Percentiles rank a stretch among this genome's conserved stretches.
Evolutionary conservation across 495 filamentous ascomycete species (phyloP).

Genomic region (Lophiostoma macrostomum): DNA sequence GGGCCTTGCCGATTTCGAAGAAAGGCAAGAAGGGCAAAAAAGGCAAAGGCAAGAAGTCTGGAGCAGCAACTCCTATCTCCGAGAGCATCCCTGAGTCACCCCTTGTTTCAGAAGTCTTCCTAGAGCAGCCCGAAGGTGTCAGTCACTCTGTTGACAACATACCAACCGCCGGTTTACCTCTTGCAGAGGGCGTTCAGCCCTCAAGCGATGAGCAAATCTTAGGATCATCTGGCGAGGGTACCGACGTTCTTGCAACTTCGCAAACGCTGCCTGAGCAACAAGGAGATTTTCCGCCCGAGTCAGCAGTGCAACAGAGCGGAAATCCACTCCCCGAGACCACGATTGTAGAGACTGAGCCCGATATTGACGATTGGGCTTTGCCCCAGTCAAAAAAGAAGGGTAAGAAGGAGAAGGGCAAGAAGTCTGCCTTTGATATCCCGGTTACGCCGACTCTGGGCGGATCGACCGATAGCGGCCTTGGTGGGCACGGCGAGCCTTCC

Average conservation of each 20-base stretch:
- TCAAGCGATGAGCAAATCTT: too few species aligned
- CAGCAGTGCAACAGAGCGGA: not conserved
- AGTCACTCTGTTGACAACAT: too few species aligned
- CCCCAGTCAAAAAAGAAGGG: constrained; percentile 19
- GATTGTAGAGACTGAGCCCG: not conserved
- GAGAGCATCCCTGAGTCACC: not conserved
- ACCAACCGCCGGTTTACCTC: too few species aligned
- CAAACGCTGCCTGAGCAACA: too few species aligned
- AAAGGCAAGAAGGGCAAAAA: constrained; percentile 26
- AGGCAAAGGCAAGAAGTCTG: constrained; percentile 29
- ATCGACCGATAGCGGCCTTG: too few species aligned
- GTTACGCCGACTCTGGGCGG: not conserved
- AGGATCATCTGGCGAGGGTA: too few species aligned
- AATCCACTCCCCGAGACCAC: constrained; percentile 10
- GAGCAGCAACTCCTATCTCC: constrained; percentile 5
- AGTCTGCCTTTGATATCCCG: constrained; percentile 18
- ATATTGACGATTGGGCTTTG: constrained; percentile 4
- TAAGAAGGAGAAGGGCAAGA: constrained; percentile 30
- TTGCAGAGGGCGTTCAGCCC: too few species aligned
- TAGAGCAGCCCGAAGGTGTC: too few species aligned
- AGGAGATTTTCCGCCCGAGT: too few species aligned
- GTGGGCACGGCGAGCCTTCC: too few species aligned
- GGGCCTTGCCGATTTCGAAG: constrained; percentile 6
- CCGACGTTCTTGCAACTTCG: too few species aligned
- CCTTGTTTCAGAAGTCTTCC: too few species aligned